These are phyloP conservation scores for Microdochium nivale DNA, from an alignment of 2,329 filamentous ascomycete genomes.

Conservation along the genomic window DNA sequence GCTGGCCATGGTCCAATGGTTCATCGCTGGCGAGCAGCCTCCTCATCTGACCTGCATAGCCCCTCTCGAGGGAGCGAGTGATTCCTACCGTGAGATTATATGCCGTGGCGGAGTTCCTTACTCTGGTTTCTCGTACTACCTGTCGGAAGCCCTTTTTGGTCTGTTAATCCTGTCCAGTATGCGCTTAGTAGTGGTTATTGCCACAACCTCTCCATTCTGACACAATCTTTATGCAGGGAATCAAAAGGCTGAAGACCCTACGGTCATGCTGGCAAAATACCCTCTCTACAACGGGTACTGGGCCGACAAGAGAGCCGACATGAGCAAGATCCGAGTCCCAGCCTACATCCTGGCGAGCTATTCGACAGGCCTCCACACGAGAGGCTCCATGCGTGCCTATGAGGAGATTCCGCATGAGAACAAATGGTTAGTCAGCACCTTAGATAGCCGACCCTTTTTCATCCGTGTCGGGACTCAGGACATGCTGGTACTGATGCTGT, in stretches of 20 bases:
- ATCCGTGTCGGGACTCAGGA: too few relatives aligned
- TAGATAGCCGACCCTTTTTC: too few relatives aligned
- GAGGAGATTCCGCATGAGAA: not conserved
- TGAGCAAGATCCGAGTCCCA: conserved; percentile 7
- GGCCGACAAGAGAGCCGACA: conserved; percentile 9
- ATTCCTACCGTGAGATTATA: conserved; percentile 10
- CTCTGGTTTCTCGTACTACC: not conserved
- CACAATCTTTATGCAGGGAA: too few relatives aligned
- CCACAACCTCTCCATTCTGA: too few relatives aligned
- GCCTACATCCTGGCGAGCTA: conserved; percentile 8
- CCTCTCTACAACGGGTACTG: conserved; percentile 1
- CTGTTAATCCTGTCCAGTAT: not conserved
- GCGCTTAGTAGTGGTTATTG: too few relatives aligned
- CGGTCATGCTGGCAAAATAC: not conserved
- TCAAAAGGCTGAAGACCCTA: not conserved
- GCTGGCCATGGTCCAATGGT: conserved; percentile 11
- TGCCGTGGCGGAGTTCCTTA: conserved; percentile 12
- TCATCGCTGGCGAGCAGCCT: conserved; percentile 4
- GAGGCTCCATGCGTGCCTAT: conserved; percentile 18
- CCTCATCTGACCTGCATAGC: conserved; percentile 4
- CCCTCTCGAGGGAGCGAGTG: conserved; percentile 3
- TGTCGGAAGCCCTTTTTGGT: not conserved
- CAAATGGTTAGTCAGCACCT: not conserved
- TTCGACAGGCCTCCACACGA: conserved; percentile 8
- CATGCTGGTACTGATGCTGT: too few relatives aligned